Evolutionary conservation across 2,329 filamentous ascomycete species (phyloP).

Genomic region (Fusarium sp.): DNA sequence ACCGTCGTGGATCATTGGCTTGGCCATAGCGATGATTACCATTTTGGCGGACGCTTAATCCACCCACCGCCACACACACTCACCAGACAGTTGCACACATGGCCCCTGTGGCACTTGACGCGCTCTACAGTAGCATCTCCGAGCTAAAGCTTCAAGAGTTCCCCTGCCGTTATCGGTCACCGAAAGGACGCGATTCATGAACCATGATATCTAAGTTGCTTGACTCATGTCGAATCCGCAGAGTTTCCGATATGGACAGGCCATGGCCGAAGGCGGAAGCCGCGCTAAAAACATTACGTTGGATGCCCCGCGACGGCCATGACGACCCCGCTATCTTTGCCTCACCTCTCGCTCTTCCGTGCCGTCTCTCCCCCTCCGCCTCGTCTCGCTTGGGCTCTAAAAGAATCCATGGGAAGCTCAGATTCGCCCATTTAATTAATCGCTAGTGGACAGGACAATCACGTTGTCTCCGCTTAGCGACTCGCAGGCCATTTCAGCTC

Average conservation of each 20-base stretch:
- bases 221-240: conserved; percentile 20
- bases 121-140: not conserved
- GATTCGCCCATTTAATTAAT: conserved; percentile 25
- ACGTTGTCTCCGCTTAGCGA: conserved; percentile 11
- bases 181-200: conserved; percentile 26
- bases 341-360: not conserved
- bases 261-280: conserved; percentile 23
- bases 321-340: conserved; percentile 29
- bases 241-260: not conserved
- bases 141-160: not conserved
- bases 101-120: not conserved
- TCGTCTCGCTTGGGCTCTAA: conserved; percentile 26
- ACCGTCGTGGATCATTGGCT: not conserved
- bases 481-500: conserved; percentile 4
- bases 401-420: conserved; percentile 20
- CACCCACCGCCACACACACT: not conserved
- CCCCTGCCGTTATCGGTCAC: not conserved
- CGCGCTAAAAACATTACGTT: conserved; percentile 19
- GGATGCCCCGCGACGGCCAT: conserved; percentile 30
- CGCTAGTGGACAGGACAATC: conserved; percentile 22
- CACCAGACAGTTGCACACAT: not conserved
- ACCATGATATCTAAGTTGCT: conserved; percentile 12
- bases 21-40: not conserved
- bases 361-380: conserved; percentile 13
- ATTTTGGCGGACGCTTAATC: not conserved